Evolutionary conservation across 2,329 filamentous ascomycete genomes (phyloP), one percentile per base, ranked within the genome.

Genomic region (Microdochium paspali): DNA sequence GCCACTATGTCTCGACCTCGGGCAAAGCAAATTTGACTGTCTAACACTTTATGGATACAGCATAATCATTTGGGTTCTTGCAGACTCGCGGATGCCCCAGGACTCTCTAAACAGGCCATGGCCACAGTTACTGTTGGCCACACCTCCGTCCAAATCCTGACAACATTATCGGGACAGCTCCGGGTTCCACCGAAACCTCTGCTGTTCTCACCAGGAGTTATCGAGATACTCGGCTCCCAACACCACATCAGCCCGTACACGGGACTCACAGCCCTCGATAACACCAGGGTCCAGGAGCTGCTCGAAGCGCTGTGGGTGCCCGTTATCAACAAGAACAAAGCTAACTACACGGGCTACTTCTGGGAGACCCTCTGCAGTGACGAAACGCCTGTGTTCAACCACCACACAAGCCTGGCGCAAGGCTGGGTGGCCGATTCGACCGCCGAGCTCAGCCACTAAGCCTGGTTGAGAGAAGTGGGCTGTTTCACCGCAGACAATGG

Each of bases 341-440:
- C 48, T 1, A 63, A 62, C 39, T 61, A 61, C 46, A 62, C 58
- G 0, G 53, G 53, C 21, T 53, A 45, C n/a, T 61, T 63, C 52
- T 63, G 60, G 58, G 60, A 63, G 50, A 57, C 56, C 1, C 46
- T 62, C 6, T 40, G 54, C 15, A 20, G 47, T 1, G 47, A 52
- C 15, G 61, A 58, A 2, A 47, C 39, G 3, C 58, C 59, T 2
- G 58, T 54, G 2, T 51, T 62, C 2, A 59, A 58, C 0, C 2
- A 50, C 9, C 25, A 20, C 1, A 66, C 62, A 1, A 60, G 57
- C 18, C 48, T 65, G 1, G 64, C 62, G 26, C 62, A 65, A 43
- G 62, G 56, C 0, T 65, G 62, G 63, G 53, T 53, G 1, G 52
- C 62, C 0, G 62, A 57, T 1, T 60, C 62, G 1, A 64, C 61